Base-by-base conservation (phyloP, 129 eudicot genomes). In the Tanacetum coccineum region DNA sequence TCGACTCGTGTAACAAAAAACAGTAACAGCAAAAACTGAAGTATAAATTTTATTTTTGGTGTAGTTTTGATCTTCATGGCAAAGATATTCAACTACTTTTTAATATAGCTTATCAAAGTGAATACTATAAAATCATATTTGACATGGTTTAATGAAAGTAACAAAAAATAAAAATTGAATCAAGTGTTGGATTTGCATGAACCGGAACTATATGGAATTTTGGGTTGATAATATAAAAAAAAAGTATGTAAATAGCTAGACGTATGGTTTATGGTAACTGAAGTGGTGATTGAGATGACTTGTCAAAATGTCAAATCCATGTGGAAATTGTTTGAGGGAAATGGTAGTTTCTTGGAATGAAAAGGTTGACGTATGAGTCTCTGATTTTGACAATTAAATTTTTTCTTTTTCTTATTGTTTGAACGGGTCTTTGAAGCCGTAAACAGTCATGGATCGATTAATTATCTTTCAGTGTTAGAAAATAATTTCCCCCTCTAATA, bases 341-440 rank as follows among this genome's bases (percentile, higher is more conserved):
- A 57, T 65, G 22, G 57, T n/a, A 45, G 30, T 20, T 57, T 49
- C 54, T 49, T 75, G 64, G 57, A 67, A 66, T 67, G 57, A 68
- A 52, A 15, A 40, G 58, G 44, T 68, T 68, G 80, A 76, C 74
- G 56, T 8, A 40, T 22, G 58, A 67, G 63, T 75, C 69, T 48
- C n/a, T 67, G 62, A n/a, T 48, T 32, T 14, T 48, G 53, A 39
- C 15, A 28, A 30, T 30, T n/a, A 14, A 3, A 66, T 1, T 22
- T 9, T 19, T 6, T 64, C 18, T 3, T 52, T 15, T 32, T 10
- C 22, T 44, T 9, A 5, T 48, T 71, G 61, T 71, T 64, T 73
- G 71, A 73, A 64, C 28, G 45, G 45, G 54, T 72, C 64, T 52
- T 21, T 50, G 51, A 65, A 25, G 53, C 39, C 39, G 36, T 30